Evolutionary conservation across 495 filamentous ascomycete species (phyloP).

Genomic region (Clavariopsis aquatica): DNA sequence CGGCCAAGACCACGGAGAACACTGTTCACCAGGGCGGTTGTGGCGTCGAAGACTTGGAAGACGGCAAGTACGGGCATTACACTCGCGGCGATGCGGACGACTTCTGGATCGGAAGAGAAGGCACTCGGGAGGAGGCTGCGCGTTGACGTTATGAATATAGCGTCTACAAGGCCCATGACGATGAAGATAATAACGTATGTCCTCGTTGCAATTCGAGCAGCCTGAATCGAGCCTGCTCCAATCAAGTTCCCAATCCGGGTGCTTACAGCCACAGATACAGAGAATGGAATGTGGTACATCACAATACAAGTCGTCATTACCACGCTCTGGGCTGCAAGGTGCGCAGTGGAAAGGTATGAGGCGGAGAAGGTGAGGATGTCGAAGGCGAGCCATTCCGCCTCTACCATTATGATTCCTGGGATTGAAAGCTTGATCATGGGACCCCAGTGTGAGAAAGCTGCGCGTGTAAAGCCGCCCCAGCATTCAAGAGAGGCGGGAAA

Average conservation of each 20-base stretch:
- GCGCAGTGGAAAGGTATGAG: constrained; percentile 22
- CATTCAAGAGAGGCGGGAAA: constrained; percentile 25
- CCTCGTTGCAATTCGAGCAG: constrained; percentile 14
- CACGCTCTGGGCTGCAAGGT: constrained; percentile 38
- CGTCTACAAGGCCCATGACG: constrained; percentile 24
- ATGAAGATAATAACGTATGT: constrained; percentile 23
- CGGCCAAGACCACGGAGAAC: constrained; percentile 23
- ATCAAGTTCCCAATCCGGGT: constrained; percentile 31
- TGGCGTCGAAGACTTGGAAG: constrained; percentile 27
- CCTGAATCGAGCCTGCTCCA: constrained; percentile 16
- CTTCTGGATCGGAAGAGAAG: constrained; percentile 19
- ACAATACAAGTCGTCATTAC: constrained; percentile 27
- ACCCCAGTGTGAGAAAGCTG: constrained; percentile 35
- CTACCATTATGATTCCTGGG: constrained; percentile 37
- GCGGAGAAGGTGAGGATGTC: constrained; percentile 36
- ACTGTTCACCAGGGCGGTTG: constrained; percentile 10
- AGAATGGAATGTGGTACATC: constrained; percentile 37
- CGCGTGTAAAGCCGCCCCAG: constrained; percentile 34
- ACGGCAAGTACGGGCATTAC: constrained; percentile 22
- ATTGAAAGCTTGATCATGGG: constrained; percentile 39
- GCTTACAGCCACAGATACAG: constrained; percentile 20
- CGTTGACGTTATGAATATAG: background rate
- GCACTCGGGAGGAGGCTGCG: constrained; percentile 9
- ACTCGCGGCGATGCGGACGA: constrained; percentile 10
- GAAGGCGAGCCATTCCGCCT: constrained; percentile 41